Evolutionary conservation across 805 yeast species (phyloP).

Genomic region (Teunomyces gatunensis): DNA sequence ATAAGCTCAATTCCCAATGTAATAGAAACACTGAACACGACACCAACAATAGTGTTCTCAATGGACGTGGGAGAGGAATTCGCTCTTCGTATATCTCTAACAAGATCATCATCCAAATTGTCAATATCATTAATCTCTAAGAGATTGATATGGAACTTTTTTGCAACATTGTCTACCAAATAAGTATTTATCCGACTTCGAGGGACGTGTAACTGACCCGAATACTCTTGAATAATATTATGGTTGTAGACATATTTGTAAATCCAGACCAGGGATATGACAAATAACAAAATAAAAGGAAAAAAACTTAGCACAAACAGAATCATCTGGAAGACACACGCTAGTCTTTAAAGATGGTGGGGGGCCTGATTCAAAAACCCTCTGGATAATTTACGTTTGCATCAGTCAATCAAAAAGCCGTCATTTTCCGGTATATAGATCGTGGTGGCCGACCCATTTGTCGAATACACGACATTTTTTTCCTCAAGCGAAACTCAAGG

Average conservation of each 20-base stretch:
- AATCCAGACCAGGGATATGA: conserved; percentile 15
- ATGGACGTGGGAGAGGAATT: conserved; percentile 1
- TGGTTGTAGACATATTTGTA: conserved; percentile 23
- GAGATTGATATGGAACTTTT: conserved; percentile 13
- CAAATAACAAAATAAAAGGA: conserved; percentile 14
- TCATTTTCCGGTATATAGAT: background rate
- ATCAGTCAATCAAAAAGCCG: background rate
- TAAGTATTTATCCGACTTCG: conserved; percentile 26
- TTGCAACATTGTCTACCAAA: conserved; percentile 15
- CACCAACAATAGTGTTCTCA: conserved; percentile 14
- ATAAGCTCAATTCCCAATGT: conserved; percentile 33
- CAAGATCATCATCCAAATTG: conserved; percentile 10
- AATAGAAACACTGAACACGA: conserved; percentile 27
- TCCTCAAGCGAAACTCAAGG: background rate
- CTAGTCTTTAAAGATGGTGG: background rate
- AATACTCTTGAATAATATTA: conserved; percentile 22
- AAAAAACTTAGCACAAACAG: conserved; percentile 8
- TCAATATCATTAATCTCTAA: conserved; percentile 15
- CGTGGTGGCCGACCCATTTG: background rate
- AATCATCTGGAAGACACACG: conserved; percentile 1
- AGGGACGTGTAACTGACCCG: conserved; percentile 15
- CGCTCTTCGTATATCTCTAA: background rate
- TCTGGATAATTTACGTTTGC: background rate
- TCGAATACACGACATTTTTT: conserved; percentile 2
- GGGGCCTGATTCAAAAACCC: background rate